These are phyloP conservation scores for Aspergillaceae sp. DNA, from an alignment of 2,329 filamentous ascomycete genomes.

Conservation along the genomic window DNA sequence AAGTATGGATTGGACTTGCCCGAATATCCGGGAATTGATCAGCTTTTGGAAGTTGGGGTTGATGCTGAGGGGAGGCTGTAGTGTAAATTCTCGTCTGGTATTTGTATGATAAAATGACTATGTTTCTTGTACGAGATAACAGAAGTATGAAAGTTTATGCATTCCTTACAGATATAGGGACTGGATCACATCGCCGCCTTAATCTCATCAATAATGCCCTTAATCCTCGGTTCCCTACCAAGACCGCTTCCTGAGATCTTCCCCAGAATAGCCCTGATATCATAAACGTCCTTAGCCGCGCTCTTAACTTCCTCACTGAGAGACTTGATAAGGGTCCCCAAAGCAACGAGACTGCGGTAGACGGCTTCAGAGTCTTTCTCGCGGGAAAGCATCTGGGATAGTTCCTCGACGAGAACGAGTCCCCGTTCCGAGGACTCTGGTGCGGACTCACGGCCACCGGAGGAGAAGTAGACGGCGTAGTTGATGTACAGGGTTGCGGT, in stretches of 20 bases:
- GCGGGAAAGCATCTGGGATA: conserved; percentile 54
- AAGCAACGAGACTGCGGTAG: conserved; percentile 71
- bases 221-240: conserved; percentile 53
- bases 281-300: conserved; percentile 50
- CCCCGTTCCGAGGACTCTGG: conserved; percentile 39
- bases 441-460: conserved; percentile 30
- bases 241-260: conserved; percentile 40
- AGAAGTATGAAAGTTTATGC: neutral
- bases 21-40: conserved; percentile 75
- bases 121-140: too few species aligned
- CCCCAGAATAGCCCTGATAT: conserved; percentile 41
- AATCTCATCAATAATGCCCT: conserved; percentile 54
- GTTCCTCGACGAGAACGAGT: conserved; percentile 50
- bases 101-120: too few species aligned
- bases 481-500: conserved; percentile 78
- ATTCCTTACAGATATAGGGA: too few species aligned
- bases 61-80: conserved; percentile 29
- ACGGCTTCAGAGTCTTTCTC: conserved; percentile 73
- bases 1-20: conserved; percentile 84
- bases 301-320: conserved; percentile 53
- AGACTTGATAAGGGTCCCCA: conserved; percentile 63
- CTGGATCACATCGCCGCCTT: conserved; percentile 29
- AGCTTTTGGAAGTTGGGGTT: conserved; percentile 66
- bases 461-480: conserved; percentile 63
- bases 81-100: conserved; percentile 3